Conservation (phyloP, 345 rosid species). For the Odontarrhena argentea region DNA sequence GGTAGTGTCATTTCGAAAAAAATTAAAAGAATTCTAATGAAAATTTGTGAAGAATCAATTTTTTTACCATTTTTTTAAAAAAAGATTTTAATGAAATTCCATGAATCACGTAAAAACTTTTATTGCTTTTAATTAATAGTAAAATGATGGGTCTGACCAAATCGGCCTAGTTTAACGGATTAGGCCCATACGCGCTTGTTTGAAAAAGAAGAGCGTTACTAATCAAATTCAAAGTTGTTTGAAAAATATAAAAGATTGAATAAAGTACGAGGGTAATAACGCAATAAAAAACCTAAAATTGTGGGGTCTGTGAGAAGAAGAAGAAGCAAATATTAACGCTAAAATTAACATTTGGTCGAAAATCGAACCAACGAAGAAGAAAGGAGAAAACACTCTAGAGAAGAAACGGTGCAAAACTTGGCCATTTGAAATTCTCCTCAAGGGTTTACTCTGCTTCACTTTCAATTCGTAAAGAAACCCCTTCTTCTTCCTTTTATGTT, state of each 20-base stretch:
- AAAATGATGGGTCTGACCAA: too few relatives aligned
- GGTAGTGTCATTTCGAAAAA: too few relatives aligned
- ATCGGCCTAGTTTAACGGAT: not conserved
- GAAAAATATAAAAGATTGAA: not conserved
- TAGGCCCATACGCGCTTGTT: not conserved
- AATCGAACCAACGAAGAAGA: not conserved
- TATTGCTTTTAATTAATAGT: too few relatives aligned
- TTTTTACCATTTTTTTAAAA: too few relatives aligned
- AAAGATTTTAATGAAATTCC: too few relatives aligned
- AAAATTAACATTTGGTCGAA: slow-evolving; percentile 10
- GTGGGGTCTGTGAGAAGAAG: slow-evolving; percentile 5
- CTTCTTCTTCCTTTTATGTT: not conserved
- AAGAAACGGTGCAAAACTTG: slow-evolving; percentile 10
- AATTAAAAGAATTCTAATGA: too few relatives aligned
- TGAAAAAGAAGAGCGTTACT: not conserved
- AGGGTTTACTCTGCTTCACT: slow-evolving; percentile 27
- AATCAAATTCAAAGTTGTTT: not conserved
- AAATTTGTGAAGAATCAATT: too few relatives aligned
- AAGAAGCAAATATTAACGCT: slow-evolving; percentile 15
- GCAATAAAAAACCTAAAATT: slow-evolving; percentile 32
- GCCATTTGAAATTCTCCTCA: slow-evolving; percentile 4
- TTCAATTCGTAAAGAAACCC: slow-evolving; percentile 15
- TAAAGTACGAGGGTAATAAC: slow-evolving; percentile 21
- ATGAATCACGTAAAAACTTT: too few relatives aligned
- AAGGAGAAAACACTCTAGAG: not conserved